phyloP scores from a whole-genome alignment of 2,329 filamentous ascomycete species.

The Colletotrichum tofieldiae region DNA sequence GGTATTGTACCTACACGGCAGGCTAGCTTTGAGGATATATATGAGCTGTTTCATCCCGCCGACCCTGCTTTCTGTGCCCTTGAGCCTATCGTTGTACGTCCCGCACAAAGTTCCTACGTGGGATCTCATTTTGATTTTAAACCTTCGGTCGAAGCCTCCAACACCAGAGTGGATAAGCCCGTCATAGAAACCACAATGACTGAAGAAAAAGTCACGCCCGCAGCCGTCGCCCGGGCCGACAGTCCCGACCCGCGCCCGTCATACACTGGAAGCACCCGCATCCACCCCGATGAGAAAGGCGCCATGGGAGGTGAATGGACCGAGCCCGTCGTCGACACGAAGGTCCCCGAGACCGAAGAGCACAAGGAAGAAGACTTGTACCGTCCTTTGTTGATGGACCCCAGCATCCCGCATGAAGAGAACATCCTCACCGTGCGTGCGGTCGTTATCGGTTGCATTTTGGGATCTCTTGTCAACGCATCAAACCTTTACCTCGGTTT shows the following conservation, averaged over 20 bases:
- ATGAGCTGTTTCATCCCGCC: slow-evolving; percentile 4
- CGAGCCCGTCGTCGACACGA: slow-evolving; percentile 43
- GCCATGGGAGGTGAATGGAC: slow-evolving; percentile 42
- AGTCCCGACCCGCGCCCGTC: slow-evolving; percentile 30
- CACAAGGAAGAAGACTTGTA: slow-evolving; percentile 58
- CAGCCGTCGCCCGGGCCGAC: slow-evolving; percentile 16
- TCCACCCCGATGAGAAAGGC: slow-evolving; percentile 38
- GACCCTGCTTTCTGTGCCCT: background rate
- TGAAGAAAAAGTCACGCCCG: slow-evolving; percentile 23
- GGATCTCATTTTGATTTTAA: background rate
- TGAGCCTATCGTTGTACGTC: slow-evolving; percentile 4
- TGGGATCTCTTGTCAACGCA: slow-evolving; percentile 73
- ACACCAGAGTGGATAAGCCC: no score
- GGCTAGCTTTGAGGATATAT: slow-evolving; percentile 3
- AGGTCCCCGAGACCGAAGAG: slow-evolving; percentile 49
- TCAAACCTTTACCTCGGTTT: slow-evolving; percentile 74
- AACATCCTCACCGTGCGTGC: slow-evolving; percentile 70
- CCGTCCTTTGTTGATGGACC: slow-evolving; percentile 56
- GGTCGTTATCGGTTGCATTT: slow-evolving; percentile 67
- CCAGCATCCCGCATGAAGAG: slow-evolving; percentile 56
- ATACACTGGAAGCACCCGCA: slow-evolving; percentile 19
- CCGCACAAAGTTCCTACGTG: background rate
- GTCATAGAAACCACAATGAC: slow-evolving; percentile 8
- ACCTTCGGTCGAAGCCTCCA: background rate
- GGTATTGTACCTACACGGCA: background rate